Base-by-base conservation (phyloP, 2,329 filamentous ascomycete genomes). In the Leptographium flavum region DNA sequence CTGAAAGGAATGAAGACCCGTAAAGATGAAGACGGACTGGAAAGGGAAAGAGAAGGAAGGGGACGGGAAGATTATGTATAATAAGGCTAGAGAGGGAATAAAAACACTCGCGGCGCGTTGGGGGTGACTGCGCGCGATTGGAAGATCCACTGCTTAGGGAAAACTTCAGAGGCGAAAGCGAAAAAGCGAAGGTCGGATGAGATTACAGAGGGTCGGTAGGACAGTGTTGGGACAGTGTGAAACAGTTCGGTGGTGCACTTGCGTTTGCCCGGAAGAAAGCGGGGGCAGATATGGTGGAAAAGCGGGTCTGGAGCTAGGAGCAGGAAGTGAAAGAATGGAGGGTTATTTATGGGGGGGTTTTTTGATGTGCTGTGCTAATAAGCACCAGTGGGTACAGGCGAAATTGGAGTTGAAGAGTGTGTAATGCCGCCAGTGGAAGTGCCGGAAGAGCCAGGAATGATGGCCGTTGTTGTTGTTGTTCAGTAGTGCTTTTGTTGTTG, bases 331-430 rank as follows among this genome's bases (percentile, higher is more conserved):
- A 43, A 46, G 39, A 47, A 45, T 45, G 47, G 42, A 27, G 19
- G 45, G 30, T 43, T 17, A 25, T 14, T 25, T 17, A 25, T 14
- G 17, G 40, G n/a, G n/a, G 38, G 17, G 33, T 45, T 42, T 48
- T 49, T 48, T 44, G 46, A 47, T 46, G 44, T 45, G 46, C 35
- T 10, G n/a, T n/a, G 35, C 49, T 49, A 52, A 51, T 47, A 48
- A 49, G 45, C 47, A 41, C 10, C 33, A 39, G 50, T 52, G 49
- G 50, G 25, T 47, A 49, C 43, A 14, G 19, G 46, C 22, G 45
- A 51, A 49, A 49, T 52, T 52, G 45, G 45, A 47, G 39, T 42
- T 39, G 23, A 17, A 42, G 17, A 35, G 38, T 17, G 40, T 21
- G 33, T 25, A 44, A 44, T 46, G 35, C 35, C 37, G 31, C 36